These are phyloP conservation scores for Aspergillus sojae DNA, from an alignment of 2,329 filamentous ascomycete genomes.

Conservation along the genomic window DNA sequence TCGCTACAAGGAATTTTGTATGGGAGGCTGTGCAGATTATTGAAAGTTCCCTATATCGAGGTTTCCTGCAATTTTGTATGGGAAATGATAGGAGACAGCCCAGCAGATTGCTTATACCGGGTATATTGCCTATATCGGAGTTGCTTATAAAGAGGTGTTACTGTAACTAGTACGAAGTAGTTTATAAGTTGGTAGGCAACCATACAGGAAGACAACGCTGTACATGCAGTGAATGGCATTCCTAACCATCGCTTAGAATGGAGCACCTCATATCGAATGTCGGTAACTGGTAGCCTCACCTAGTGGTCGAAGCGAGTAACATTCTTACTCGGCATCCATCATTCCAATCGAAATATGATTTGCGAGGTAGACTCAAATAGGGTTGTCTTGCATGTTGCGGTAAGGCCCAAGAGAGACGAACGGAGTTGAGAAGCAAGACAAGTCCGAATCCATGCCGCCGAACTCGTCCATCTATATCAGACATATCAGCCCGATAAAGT, in stretches of 20 bases:
- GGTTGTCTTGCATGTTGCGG: constrained; percentile 2
- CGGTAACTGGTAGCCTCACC: background rate
- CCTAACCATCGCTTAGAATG: background rate
- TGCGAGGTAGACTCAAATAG: background rate
- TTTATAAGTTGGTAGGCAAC: background rate
- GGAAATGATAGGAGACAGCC: too few relatives aligned
- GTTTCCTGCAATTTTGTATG: too few relatives aligned
- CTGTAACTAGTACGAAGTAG: background rate
- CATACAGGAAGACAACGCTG: background rate
- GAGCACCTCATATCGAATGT: background rate
- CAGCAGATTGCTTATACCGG: too few relatives aligned
- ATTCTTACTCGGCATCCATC: background rate
- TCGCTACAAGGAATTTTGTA: too few relatives aligned
- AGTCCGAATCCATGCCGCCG: background rate
- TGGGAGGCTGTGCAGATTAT: too few relatives aligned
- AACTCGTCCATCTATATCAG: background rate
- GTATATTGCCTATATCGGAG: too few relatives aligned
- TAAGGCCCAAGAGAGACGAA: background rate
- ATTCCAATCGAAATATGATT: background rate
- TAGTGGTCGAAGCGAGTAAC: background rate
- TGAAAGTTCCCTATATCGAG: too few relatives aligned
- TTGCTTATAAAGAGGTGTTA: too few relatives aligned
- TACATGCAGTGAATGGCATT: background rate
- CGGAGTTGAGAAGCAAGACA: background rate
- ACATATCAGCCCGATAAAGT: background rate